phyloP scores from a whole-genome alignment of 345 rosid genomes.

The Cardamine chenopodiifolia region DNA sequence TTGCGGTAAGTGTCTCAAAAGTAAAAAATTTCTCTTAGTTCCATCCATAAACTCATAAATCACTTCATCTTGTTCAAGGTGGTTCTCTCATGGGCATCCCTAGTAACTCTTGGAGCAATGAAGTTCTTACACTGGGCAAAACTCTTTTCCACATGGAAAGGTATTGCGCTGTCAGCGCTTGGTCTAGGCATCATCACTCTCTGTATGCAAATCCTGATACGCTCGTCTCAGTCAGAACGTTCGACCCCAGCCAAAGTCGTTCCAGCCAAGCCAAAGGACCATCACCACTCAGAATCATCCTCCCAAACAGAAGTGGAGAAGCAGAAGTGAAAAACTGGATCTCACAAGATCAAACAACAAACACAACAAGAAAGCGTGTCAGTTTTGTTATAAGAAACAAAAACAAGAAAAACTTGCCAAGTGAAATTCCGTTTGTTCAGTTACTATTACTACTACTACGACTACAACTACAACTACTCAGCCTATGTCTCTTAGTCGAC shows the following conservation, averaged over 20 bases:
- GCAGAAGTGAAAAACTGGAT: conserved; percentile 39
- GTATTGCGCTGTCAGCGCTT: conserved; percentile 53
- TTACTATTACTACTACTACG: not conserved
- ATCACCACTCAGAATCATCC: conserved; percentile 34
- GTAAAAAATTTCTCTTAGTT: not conserved
- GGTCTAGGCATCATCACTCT: conserved; percentile 63
- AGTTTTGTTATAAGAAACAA: conserved; percentile 36
- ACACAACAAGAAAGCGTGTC: conserved; percentile 35
- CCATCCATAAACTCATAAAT: conserved; percentile 15
- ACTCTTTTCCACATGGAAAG: conserved; percentile 83
- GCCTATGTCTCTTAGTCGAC: conserved; percentile 26
- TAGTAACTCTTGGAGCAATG: conserved; percentile 55
- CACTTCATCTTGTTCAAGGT: conserved; percentile 54
- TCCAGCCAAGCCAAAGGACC: conserved; percentile 58
- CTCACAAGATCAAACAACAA: conserved; percentile 14
- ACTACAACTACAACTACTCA: not conserved
- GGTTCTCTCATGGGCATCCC: conserved; percentile 59
- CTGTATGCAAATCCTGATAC: conserved; percentile 81
- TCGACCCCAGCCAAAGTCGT: conserved; percentile 79
- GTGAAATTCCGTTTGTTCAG: conserved; percentile 25
- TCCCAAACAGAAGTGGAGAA: conserved; percentile 46
- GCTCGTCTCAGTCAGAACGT: conserved; percentile 80
- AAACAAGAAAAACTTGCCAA: not conserved
- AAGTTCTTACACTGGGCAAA: conserved; percentile 69
- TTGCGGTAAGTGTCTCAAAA: conserved; percentile 56